Evolutionary conservation across 2,329 filamentous ascomycete genomes (phyloP).

Genomic region (Mariannaea elegans): DNA sequence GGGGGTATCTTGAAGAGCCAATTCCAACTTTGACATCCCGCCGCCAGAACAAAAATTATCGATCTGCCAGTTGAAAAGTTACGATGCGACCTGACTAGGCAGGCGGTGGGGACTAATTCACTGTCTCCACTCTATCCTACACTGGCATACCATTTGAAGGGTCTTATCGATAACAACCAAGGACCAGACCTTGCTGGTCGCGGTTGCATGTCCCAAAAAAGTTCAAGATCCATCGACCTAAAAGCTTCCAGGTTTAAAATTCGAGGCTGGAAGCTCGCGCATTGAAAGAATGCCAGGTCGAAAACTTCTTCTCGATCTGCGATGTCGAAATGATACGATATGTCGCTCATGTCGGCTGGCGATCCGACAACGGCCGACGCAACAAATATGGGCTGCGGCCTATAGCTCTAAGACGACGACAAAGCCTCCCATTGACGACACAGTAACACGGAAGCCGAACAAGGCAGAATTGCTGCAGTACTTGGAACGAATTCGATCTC

Average conservation of each 20-base stretch:
- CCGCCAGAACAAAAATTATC: constrained; percentile 45
- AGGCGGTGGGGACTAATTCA: constrained; percentile 42
- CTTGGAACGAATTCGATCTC: constrained; percentile 39
- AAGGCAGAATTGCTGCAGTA: constrained; percentile 41
- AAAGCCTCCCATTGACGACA: constrained; percentile 24
- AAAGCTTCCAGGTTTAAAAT: constrained; percentile 12
- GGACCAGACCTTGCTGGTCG: neutral
- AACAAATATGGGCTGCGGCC: constrained; percentile 40
- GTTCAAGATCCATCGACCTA: constrained; percentile 25
- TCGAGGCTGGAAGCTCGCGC: constrained; percentile 3
- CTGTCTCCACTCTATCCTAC: neutral
- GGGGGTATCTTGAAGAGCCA: constrained; percentile 34
- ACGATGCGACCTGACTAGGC: constrained; percentile 11
- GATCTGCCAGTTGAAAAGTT: constrained; percentile 47
- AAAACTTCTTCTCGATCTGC: constrained; percentile 47
- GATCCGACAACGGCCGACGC: constrained; percentile 40
- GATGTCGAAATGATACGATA: constrained; percentile 46
- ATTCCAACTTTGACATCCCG: constrained; percentile 26
- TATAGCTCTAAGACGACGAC: constrained; percentile 44
- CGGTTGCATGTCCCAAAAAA: constrained; percentile 31
- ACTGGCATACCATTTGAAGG: too few relatives aligned
- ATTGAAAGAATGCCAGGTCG: constrained; percentile 47
- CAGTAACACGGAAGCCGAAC: constrained; percentile 37
- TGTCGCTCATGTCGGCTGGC: constrained; percentile 49
- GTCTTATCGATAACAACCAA: constrained; percentile 46